Evolutionary conservation across 257 asterid species (phyloP).

Genomic region (Fraxinus excelsior): DNA sequence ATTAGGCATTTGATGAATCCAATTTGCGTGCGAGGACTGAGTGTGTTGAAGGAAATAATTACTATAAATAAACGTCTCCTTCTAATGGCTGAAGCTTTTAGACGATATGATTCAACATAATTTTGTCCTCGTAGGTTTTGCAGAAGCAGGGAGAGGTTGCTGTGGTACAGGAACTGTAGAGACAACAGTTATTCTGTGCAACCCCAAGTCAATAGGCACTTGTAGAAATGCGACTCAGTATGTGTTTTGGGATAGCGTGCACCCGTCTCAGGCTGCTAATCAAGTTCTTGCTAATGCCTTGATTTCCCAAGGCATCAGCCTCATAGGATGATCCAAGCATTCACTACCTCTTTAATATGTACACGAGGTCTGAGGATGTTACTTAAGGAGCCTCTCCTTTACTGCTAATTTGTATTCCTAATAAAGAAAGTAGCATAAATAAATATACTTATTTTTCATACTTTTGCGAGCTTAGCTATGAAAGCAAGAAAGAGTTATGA

Average conservation of each 20-base stretch:
- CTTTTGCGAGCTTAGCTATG: background rate
- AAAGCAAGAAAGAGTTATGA: background rate
- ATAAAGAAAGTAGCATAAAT: background rate
- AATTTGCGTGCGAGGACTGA: no score
- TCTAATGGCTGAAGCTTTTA: no score
- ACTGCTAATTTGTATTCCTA: background rate
- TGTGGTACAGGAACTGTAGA: constrained; percentile 90
- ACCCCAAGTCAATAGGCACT: constrained; percentile 69
- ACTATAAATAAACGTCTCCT: no score
- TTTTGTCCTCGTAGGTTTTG: constrained; percentile 50
- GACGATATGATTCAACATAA: background rate
- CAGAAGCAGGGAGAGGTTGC: constrained; percentile 77
- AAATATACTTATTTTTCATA: background rate
- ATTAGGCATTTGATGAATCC: no score
- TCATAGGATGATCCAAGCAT: constrained; percentile 28
- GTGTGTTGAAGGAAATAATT: no score
- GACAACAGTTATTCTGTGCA: constrained; percentile 73
- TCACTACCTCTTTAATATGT: background rate
- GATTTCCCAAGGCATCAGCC: constrained; percentile 66
- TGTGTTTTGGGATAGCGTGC: constrained; percentile 97
- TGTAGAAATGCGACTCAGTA: constrained; percentile 71
- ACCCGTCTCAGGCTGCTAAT: constrained; percentile 90
- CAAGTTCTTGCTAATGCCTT: constrained; percentile 68
- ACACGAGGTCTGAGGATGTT: background rate
- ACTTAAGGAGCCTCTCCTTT: background rate